Evolutionary conservation across 2,329 filamentous ascomycete genomes (phyloP).

Genomic region (Elsinoe fawcettii): DNA sequence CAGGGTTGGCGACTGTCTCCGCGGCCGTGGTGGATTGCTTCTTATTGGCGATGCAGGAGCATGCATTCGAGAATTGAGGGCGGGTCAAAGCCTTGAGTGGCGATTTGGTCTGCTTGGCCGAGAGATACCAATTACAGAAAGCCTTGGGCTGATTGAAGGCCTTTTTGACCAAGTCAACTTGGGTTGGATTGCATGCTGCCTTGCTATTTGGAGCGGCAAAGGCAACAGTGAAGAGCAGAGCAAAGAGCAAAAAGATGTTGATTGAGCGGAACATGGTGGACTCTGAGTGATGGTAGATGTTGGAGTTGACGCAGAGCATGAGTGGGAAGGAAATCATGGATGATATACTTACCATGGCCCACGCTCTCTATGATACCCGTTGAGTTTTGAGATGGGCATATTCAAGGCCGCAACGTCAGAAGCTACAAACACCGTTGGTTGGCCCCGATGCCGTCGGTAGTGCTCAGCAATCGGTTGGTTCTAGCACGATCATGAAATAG

Average conservation of each 20-base stretch:
- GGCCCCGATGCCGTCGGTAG: neutral
- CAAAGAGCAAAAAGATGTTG: neutral
- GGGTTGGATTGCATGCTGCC: neutral
- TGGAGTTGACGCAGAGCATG: no score
- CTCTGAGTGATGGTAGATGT: neutral
- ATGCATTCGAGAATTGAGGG: conserved; percentile 1
- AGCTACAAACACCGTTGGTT: neutral
- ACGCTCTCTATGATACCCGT: neutral
- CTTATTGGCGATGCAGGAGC: conserved; percentile 1
- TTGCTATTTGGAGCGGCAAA: neutral
- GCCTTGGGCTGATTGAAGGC: neutral
- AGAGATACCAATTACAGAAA: conserved; percentile 4
- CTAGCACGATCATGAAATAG: neutral
- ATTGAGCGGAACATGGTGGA: neutral
- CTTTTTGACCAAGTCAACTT: neutral
- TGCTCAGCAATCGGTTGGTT: neutral
- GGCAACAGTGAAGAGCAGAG: conserved; percentile 1
- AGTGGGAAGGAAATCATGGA: neutral
- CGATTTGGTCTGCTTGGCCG: neutral
- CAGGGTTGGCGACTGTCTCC: neutral
- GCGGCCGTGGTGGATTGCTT: neutral
- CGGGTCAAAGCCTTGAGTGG: neutral
- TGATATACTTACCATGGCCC: neutral
- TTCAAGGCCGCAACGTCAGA: neutral
- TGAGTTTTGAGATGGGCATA: neutral